Percentiles rank a stretch among this genome's conserved stretches.
Evolutionary conservation across 163 green algal genomes (phyloP).

Genomic region (Trebouxia gelatinosa): DNA sequence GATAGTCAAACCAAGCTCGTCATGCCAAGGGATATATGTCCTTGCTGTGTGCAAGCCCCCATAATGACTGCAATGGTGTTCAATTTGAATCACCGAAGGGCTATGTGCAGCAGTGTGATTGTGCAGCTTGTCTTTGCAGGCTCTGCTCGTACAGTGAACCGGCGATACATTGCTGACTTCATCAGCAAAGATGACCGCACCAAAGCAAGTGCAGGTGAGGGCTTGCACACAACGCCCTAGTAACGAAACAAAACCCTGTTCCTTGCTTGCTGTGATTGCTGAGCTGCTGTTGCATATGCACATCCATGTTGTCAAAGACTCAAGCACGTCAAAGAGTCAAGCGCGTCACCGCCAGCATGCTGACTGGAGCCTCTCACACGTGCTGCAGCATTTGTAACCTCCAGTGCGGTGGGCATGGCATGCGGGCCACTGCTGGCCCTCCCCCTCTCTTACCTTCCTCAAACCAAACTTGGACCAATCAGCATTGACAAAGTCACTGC

Average conservation of each 20-base stretch:
- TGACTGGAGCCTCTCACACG: not conserved
- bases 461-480: constrained; percentile 21
- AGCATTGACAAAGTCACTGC: constrained; percentile 51
- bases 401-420: constrained; percentile 49
- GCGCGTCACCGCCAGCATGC: not conserved
- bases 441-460: constrained; percentile 39
- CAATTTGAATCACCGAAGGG: too few species aligned
- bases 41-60: too few species aligned
- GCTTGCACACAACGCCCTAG: not conserved
- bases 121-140: constrained; percentile 30
- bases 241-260: not conserved
- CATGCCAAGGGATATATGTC: too few species aligned
- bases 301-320: not conserved
- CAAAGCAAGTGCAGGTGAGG: constrained; percentile 39
- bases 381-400: constrained; percentile 44
- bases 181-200: constrained; percentile 41
- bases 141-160: constrained; percentile 41
- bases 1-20: too few species aligned
- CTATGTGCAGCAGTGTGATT: too few species aligned
- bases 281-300: not conserved
- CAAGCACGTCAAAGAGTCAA: not conserved
- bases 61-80: too few species aligned
- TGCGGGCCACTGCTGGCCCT: constrained; percentile 48
- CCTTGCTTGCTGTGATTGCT: not conserved
- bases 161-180: constrained; percentile 55